phyloP scores from a whole-genome alignment of 768 basidiomycete species.

The Suillus alpinus region DNA sequence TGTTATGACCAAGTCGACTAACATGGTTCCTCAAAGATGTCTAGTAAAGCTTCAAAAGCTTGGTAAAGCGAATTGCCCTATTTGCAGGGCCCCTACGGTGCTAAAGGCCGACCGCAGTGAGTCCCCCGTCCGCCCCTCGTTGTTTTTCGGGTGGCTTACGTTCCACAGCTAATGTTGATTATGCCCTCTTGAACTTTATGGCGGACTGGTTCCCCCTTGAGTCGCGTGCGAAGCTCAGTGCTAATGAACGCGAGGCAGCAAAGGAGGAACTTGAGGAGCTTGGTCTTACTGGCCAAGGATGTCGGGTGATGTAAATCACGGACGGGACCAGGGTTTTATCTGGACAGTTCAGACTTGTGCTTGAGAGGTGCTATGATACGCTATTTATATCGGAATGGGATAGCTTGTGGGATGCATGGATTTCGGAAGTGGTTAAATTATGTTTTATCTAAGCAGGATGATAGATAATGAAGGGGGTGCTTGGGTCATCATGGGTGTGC shows the following conservation, averaged over 20 bases:
- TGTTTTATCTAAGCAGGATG: conserved; percentile 5
- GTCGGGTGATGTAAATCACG: conserved; percentile 39
- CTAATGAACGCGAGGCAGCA: conserved; percentile 73
- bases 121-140: conserved; percentile 24
- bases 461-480: conserved; percentile 1
- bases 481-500: background rate
- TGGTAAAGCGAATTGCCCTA: conserved; percentile 71
- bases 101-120: conserved; percentile 72
- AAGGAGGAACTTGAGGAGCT: conserved; percentile 67
- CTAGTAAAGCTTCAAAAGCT: conserved; percentile 91
- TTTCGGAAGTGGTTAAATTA: background rate
- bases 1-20: too few relatives aligned
- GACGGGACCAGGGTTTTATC: background rate
- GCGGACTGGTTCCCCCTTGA: conserved; percentile 91
- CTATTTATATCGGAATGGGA: background rate
- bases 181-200: conserved; percentile 82
- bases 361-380: background rate
- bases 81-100: conserved; percentile 80
- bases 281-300: conserved; percentile 43
- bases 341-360: background rate
- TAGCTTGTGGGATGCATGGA: background rate
- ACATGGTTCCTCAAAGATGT: conserved; percentile 42
- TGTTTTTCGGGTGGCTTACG: background rate
- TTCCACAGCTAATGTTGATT: conserved; percentile 68
- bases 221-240: conserved; percentile 65